A percentile compares a stretch with the other conserved stretches of the same genome.
phyloP scores from a whole-genome alignment of 2,329 filamentous ascomycete genomes.

The Botrytis fragariae region DNA sequence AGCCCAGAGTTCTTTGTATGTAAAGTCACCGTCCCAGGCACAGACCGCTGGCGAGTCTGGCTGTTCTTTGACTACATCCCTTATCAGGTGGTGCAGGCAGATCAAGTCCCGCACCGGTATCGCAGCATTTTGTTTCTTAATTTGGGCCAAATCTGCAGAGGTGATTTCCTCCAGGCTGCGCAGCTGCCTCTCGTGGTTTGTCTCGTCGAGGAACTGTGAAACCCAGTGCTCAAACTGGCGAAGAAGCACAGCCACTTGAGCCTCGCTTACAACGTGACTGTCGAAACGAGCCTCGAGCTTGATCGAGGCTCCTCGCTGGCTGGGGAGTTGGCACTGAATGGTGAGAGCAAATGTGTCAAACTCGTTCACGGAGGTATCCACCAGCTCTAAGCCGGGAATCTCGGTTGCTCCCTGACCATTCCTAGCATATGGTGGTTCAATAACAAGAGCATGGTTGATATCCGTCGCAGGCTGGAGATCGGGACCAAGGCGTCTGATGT shows the following conservation, averaged over 20 bases:
- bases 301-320: background rate
- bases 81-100: conserved; percentile 26
- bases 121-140: conserved; percentile 25
- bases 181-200: background rate
- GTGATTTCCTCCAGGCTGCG: background rate
- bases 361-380: background rate
- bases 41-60: conserved; percentile 30
- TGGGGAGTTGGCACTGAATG: background rate
- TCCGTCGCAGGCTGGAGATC: conserved; percentile 21
- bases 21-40: conserved; percentile 33
- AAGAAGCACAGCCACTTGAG: background rate
- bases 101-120: conserved; percentile 15
- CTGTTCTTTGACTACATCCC: background rate
- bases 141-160: conserved; percentile 12
- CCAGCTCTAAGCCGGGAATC: background rate
- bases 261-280: background rate
- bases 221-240: background rate
- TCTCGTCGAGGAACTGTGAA: background rate
- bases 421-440: conserved; percentile 4
- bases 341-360: background rate
- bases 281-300: background rate
- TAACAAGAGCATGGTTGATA: conserved; percentile 24
- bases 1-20: conserved; percentile 30
- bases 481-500: conserved; percentile 24
- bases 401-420: background rate